Evolutionary conservation across 2,329 filamentous ascomycete species (phyloP), one percentile per base, ranked within the genome.

Genomic region (Nigrospora osmanthi): DNA sequence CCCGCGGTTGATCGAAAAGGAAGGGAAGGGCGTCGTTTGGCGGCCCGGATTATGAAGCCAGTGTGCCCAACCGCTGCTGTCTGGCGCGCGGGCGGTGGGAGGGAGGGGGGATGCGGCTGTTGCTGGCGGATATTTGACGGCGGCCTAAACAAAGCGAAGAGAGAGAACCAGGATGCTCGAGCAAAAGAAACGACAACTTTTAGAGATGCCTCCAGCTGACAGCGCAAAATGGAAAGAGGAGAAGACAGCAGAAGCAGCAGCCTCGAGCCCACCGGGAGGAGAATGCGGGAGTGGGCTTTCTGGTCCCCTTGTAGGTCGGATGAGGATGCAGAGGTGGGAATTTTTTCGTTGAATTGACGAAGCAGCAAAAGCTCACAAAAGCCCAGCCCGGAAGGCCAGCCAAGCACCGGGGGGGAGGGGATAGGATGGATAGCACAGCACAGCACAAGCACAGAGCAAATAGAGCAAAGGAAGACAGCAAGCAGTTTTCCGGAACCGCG

Each of bases 1-100:
- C 45, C 45, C 33, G 45, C 45, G 45, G 45, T 43, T 32, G 40
- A 23, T 33, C 40, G 23, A 10, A 35, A 35, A 40, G 35, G 37
- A 45, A 35, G 32, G 19, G 37, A 45, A 40, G 23, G 28, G 45
- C 43, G 51, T 52, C 40, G 44, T 48, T 46, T 38, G 43, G 39
- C 39, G 34, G 34, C 34, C 34, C 39, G 23, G 34, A 41, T 41
- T 41, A 41, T 41, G 39, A 41, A 41, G 39, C 39, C 39, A 41
- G 39, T 14, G 39, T 34, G 32, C 39, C 31, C 39, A 33, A 19
- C 39, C 23, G 31, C 39, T 41, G 16, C 39, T 33, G 31, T 41
- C 39, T 33, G 34, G 39, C 14, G 34, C 31, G 34, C 39, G 31
- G 39, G 34, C 39, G 39, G 31, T 33, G 39, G 39, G 34, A 19